Conservation (phyloP, 2,329 filamentous ascomycete genomes). For the Penicillium brevicompactum region DNA sequence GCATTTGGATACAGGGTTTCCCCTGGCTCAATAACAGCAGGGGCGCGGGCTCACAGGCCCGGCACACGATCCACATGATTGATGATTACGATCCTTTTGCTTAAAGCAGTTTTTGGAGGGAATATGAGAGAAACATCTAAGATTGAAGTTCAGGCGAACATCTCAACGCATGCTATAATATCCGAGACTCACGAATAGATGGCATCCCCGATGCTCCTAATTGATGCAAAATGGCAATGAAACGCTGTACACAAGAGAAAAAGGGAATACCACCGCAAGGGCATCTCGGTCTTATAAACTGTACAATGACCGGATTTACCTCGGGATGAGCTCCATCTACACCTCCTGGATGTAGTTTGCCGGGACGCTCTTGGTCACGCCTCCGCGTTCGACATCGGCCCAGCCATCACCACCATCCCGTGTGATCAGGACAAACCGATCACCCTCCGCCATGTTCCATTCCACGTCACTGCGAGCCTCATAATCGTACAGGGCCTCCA, state of each 20-base stretch:
- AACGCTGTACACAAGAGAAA: constrained; percentile 7
- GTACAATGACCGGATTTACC: constrained; percentile 6
- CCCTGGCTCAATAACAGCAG: constrained; percentile 20
- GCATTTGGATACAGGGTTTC: constrained; percentile 25
- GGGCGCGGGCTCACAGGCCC: constrained; percentile 10
- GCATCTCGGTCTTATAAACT: not conserved
- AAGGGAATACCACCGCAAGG: not conserved
- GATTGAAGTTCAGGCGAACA: not conserved
- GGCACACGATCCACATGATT: constrained; percentile 9
- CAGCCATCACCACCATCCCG: constrained; percentile 91
- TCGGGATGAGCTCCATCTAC: constrained; percentile 32
- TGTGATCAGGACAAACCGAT: constrained; percentile 86
- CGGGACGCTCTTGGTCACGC: constrained; percentile 83
- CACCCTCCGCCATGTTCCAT: constrained; percentile 87
- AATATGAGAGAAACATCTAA: not conserved
- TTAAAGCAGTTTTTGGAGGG: not conserved
- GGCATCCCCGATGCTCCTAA: constrained; percentile 20
- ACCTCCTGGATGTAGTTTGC: constrained; percentile 88
- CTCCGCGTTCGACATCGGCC: constrained; percentile 94
- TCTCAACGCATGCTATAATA: constrained; percentile 5
- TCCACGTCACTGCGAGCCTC: constrained; percentile 81
- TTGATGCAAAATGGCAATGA: constrained; percentile 22
- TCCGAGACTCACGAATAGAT: constrained; percentile 12
- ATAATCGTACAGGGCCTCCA: constrained; percentile 92
- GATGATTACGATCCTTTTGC: constrained; percentile 15